phyloP scores from a whole-genome alignment of 441 rosid genomes.

The Euphorbia schlechtendalii region DNA sequence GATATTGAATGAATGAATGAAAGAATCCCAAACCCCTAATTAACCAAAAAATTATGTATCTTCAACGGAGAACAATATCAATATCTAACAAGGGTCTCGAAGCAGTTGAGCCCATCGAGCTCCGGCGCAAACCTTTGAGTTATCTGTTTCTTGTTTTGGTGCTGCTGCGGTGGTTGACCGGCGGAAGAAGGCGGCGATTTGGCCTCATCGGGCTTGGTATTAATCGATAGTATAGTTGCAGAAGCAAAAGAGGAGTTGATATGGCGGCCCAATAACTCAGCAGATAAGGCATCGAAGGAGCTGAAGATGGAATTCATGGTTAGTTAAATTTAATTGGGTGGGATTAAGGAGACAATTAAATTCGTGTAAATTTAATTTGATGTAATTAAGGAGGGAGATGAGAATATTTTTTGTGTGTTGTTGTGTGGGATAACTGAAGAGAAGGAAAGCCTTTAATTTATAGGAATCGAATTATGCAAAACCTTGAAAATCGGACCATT shows the following conservation, averaged over 20 bases:
- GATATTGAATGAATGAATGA: too few species aligned
- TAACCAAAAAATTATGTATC: neutral
- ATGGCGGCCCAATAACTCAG: slow-evolving; percentile 34
- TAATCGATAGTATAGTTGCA: neutral
- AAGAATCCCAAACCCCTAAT: neutral
- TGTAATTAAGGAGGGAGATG: neutral
- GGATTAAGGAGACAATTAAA: neutral
- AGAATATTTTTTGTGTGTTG: neutral
- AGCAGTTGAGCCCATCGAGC: slow-evolving; percentile 50
- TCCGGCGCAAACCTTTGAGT: slow-evolving; percentile 39
- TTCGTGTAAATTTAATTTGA: too few species aligned
- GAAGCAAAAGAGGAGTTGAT: slow-evolving; percentile 19
- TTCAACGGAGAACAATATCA: neutral
- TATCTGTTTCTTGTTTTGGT: neutral
- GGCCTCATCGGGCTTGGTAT: slow-evolving; percentile 1
- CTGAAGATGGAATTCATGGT: slow-evolving; percentile 57
- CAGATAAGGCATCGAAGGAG: slow-evolving; percentile 35
- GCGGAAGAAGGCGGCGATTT: too few species aligned
- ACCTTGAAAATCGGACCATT: neutral
- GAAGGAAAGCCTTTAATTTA: neutral
- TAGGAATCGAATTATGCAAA: neutral
- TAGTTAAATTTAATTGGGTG: too few species aligned
- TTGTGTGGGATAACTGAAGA: neutral
- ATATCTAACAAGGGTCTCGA: slow-evolving; percentile 40
- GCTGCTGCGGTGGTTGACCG: neutral